Evolutionary conservation across 2,329 filamentous ascomycete species (phyloP).

Genomic region (Fusarium tjaetaba): DNA sequence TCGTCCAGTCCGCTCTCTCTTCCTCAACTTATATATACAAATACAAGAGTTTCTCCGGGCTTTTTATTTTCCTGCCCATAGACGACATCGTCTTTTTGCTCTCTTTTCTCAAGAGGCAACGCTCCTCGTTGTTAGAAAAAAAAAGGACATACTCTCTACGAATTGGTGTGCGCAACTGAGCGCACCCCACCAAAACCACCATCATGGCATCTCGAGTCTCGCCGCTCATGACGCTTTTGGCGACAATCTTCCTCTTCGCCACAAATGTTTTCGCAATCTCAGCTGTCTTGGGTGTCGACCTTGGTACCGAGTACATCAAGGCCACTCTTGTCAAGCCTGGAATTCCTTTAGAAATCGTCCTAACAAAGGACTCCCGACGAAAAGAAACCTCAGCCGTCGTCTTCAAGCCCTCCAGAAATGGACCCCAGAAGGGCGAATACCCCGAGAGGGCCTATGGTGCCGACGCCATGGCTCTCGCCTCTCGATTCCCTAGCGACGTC

Average conservation of each 20-base stretch:
- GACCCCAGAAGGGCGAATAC: conserved; percentile 71
- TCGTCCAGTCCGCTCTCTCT: conserved; percentile 42
- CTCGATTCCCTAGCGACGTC: conserved; percentile 90
- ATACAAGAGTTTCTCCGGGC: conserved; percentile 25
- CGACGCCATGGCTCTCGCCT: conserved; percentile 87
- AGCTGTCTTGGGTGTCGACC: conserved; percentile 89
- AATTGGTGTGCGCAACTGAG: conserved; percentile 36
- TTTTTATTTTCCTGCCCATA: conserved; percentile 24
- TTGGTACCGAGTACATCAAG: conserved; percentile 98
- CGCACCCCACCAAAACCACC: conserved; percentile 41
- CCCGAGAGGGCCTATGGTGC: conserved; percentile 93
- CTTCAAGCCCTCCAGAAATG: conserved; percentile 85
- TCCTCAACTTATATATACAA: conserved; percentile 21
- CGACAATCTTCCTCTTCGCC: conserved; percentile 51
- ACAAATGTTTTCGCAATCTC: conserved; percentile 64
- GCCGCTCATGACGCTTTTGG: conserved; percentile 52
- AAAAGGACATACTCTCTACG: conserved; percentile 16
- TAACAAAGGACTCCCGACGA: conserved; percentile 96
- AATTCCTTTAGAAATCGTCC: conserved; percentile 95
- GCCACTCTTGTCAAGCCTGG: conserved; percentile 95
- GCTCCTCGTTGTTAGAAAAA: conserved; percentile 6
- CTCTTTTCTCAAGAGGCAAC: conserved; percentile 20
- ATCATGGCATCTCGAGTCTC: conserved; percentile 51
- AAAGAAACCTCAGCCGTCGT: conserved; percentile 93
- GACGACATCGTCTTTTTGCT: conserved; percentile 30